Base-by-base conservation (phyloP, 768 basidiomycete species). In the Mycena olivaceomarginata region DNA sequence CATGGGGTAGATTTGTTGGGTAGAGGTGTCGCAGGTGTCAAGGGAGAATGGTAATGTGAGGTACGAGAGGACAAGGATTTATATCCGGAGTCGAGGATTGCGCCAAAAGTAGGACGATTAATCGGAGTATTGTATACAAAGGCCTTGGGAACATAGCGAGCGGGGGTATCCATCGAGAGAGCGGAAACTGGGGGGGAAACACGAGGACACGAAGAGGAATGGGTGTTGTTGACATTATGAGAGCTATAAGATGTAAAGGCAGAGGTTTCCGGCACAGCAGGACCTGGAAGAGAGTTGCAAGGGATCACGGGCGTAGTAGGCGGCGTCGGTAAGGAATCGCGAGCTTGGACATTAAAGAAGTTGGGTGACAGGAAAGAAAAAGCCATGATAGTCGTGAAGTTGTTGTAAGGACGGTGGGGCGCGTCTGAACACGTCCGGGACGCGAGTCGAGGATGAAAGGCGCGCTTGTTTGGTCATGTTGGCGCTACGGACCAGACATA, bases 391-490 rank as follows among this genome's bases (percentile, higher is more conserved):
- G 43, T 39, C 53, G 45, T 69, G 15, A 59, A 43, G 40, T 2
- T 2, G 20, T 37, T 2, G 39, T 41, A 68, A 41, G 53, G 51
- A 41, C 15, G 7, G 68, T 69, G n/a, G 68, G 39, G 40, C 68
- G 68, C 56, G 68, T 59, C 68, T 56, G 20, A 57, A n/a, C n/a
- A n/a, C n/a, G n/a, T n/a, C n/a, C n/a, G n/a, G 56, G 40, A 25
- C 67, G 66, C 43, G 12, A 39, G 56, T 59, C 40, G 56, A 69
- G 56, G 57, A 31, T 11, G n/a, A n/a, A 53, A 59, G 68, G 43
- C 68, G 56, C 56, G 68, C 18, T 69, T 69, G 56, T 69, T 69
- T 69, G 68, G n/a, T 37, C 20, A 43, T 43, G 43, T n/a, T 43
- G 6, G 12, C 43, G 12, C 43, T 43, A 6, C 43, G 43, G 43